A percentile compares a stretch with the other conserved stretches of the same genome.
Conservation (phyloP, 441 rosid genomes). For the Croton laevigatus region DNA sequence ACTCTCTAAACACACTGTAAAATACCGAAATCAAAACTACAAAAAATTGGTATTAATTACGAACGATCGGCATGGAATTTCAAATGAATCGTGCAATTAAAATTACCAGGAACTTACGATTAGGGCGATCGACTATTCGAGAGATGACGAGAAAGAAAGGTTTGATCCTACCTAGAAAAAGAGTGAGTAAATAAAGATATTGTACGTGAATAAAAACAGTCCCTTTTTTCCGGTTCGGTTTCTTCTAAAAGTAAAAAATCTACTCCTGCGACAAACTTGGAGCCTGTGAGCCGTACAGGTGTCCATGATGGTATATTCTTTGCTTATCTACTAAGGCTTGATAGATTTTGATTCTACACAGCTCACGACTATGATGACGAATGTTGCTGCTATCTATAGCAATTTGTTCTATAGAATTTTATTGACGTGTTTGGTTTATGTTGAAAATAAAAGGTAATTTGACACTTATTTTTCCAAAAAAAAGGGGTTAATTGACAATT, state of each 20-base stretch:
- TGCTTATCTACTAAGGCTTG: constrained; percentile 16
- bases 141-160: neutral
- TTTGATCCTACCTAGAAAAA: neutral
- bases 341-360: neutral
- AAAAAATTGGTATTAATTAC: neutral
- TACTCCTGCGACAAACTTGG: neutral
- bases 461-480: too few species aligned
- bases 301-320: constrained; percentile 16
- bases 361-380: neutral
- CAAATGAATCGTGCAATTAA: neutral
- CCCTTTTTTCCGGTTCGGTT: neutral
- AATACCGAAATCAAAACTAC: neutral
- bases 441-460: too few species aligned
- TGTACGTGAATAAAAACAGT: neutral
- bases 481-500: too few species aligned
- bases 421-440: too few species aligned
- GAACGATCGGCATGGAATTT: neutral
- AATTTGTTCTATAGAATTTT: too few species aligned
- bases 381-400: neutral
- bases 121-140: neutral
- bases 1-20: neutral
- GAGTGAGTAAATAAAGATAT: neutral
- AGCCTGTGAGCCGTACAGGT: constrained; percentile 21
- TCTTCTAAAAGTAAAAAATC: neutral
- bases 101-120: constrained; percentile 5